These are phyloP conservation scores for Raddia distichophylla DNA, from an alignment of 176 grass and related monocot genomes.

Conservation along the genomic window DNA sequence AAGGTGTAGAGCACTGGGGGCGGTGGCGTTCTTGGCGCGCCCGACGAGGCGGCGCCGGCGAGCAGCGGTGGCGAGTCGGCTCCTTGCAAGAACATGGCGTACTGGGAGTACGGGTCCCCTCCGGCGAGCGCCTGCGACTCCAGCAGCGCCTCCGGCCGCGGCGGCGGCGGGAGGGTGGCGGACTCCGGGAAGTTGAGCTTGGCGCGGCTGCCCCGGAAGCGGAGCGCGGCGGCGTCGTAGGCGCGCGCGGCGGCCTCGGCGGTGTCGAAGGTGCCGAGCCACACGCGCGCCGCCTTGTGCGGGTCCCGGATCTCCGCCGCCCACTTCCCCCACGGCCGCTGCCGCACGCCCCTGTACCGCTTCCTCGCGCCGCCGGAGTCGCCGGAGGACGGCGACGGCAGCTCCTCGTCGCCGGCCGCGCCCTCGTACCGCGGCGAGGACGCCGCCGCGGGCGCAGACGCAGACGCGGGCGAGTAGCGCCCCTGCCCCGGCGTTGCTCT, in stretches of 20 bases:
- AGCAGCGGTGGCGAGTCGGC: background rate
- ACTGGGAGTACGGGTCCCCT: conserved; percentile 20
- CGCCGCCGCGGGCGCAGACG: background rate
- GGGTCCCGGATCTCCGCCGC: conserved; percentile 90
- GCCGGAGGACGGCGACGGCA: conserved; percentile 20
- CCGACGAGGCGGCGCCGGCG: background rate
- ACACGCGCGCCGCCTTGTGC: conserved; percentile 78
- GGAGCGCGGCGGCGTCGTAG: conserved; percentile 77
- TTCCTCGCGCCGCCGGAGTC: conserved; percentile 33
- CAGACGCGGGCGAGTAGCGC: background rate
- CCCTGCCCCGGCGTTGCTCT: background rate
- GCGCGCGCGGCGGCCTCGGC: conserved; percentile 81
- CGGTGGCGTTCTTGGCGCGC: background rate
- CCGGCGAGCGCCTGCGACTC: conserved; percentile 31
- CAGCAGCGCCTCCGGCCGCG: conserved; percentile 33
- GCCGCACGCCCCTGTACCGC: conserved; percentile 77
- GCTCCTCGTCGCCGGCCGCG: background rate
- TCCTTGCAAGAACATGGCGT: conserved; percentile 30
- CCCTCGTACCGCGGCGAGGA: background rate
- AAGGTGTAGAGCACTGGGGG: conserved; percentile 27
- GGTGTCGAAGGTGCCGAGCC: conserved; percentile 88
- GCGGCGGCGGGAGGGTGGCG: conserved; percentile 30
- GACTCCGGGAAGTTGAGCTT: conserved; percentile 75
- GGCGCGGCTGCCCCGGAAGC: conserved; percentile 76
- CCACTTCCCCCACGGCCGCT: conserved; percentile 95